phyloP scores from a whole-genome alignment of 805 yeast genomes.

The Candida wancherniae region DNA sequence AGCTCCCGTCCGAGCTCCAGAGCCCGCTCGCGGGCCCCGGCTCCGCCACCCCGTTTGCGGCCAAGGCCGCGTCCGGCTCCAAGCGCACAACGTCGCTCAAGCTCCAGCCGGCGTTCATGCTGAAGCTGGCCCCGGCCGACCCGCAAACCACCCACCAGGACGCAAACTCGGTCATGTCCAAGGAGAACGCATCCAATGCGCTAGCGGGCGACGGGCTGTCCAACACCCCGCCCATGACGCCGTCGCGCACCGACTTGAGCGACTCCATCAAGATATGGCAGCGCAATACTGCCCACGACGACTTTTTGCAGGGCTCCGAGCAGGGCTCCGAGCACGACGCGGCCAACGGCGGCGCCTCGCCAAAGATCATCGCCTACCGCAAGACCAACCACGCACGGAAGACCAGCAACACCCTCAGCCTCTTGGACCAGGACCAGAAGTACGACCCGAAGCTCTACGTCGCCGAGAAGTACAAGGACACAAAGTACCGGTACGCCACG shows the following conservation, averaged over 20 bases:
- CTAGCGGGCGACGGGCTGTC: conserved; percentile 4
- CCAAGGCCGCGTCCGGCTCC: no score
- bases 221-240: conserved; percentile 12
- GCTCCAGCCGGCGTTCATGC: conserved; percentile 32
- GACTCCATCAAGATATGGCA: conserved; percentile 17
- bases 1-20: no score
- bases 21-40: no score
- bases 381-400: conserved; percentile 32
- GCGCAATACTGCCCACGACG: conserved; percentile 9
- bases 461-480: conserved; percentile 53
- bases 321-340: conserved; percentile 5
- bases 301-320: conserved; percentile 3
- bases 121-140: conserved; percentile 45
- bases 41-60: no score
- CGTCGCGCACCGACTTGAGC: conserved; percentile 11
- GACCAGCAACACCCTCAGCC: conserved; percentile 19
- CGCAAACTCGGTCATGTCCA: conserved; percentile 37
- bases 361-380: conserved; percentile 37
- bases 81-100: no score
- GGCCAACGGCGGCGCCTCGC: conserved; percentile 18
- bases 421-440: conserved; percentile 7
- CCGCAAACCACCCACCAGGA: conserved; percentile 51
- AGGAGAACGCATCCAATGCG: conserved; percentile 15
- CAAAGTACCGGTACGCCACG: conserved; percentile 61
- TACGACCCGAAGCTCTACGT: conserved; percentile 46